These are phyloP conservation scores for Zalaria obscura DNA, from an alignment of 2,329 filamentous ascomycete species.

Conservation along the genomic window DNA sequence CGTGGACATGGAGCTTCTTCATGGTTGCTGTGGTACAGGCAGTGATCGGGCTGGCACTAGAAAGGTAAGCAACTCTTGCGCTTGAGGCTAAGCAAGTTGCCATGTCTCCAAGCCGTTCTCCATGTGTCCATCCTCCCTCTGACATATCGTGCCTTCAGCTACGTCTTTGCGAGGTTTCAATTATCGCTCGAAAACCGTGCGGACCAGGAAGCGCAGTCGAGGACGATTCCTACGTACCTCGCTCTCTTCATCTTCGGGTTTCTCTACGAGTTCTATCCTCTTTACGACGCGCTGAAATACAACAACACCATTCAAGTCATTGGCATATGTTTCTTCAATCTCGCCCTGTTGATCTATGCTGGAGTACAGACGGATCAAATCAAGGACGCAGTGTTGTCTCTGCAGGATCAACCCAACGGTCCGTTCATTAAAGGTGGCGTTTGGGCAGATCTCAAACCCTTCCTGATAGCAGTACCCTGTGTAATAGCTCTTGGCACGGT, in stretches of 20 bases:
- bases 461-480: conserved; percentile 71
- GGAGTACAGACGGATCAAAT: conserved; percentile 90
- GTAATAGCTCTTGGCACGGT: conserved; percentile 67
- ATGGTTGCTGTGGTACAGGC: conserved; percentile 61
- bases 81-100: no score
- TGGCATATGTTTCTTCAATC: conserved; percentile 82
- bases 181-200: conserved; percentile 33
- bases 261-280: conserved; percentile 76
- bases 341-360: conserved; percentile 83
- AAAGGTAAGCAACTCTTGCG: conserved; percentile 49
- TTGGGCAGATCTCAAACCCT: conserved; percentile 58
- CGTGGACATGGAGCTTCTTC: conserved; percentile 83
- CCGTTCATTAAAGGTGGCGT: conserved; percentile 37
- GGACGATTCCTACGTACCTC: conserved; percentile 83
- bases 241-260: conserved; percentile 96
- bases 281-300: conserved; percentile 82
- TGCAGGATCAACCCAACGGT: conserved; percentile 18
- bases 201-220: conserved; percentile 24
- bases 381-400: conserved; percentile 52
- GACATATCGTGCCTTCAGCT: conserved; percentile 38
- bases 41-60: conserved; percentile 64
- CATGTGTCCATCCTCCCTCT: background rate
- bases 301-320: conserved; percentile 99
- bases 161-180: conserved; percentile 83
- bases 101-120: conserved; percentile 8